A percentile compares a stretch with the other conserved stretches of the same genome.
phyloP scores from a whole-genome alignment of 73 alveolate genomes.

The Blepharisma japonicum region DNA sequence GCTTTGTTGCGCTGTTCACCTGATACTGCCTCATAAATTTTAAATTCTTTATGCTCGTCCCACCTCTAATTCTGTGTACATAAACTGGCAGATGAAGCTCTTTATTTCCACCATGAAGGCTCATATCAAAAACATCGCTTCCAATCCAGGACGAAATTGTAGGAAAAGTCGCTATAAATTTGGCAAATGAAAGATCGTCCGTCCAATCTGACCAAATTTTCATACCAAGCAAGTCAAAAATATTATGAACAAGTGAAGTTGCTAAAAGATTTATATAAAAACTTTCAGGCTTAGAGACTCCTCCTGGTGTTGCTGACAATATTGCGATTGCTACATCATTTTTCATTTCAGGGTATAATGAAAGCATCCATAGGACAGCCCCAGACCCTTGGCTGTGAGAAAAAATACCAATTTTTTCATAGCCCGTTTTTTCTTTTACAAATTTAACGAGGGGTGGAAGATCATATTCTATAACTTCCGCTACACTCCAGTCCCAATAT shows the following conservation, averaged over 20 bases:
- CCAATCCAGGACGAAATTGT: not conserved
- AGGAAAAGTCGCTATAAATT: not conserved
- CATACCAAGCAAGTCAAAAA: not conserved
- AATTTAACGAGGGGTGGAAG: conserved; percentile 63
- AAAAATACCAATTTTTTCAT: conserved; percentile 54
- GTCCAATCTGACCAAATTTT: conserved; percentile 2
- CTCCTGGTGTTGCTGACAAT: not conserved
- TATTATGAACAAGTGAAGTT: not conserved
- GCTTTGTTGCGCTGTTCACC: not conserved
- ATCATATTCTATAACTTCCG: conserved; percentile 72
- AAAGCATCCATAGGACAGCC: not conserved
- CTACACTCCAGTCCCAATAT: conserved; percentile 74
- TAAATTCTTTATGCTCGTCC: not conserved
- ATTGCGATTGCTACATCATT: not conserved
- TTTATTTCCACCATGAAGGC: not conserved
- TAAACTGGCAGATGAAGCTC: not conserved
- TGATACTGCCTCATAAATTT: not conserved
- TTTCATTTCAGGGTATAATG: not conserved
- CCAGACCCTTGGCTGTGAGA: conserved; percentile 84
- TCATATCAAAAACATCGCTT: not conserved
- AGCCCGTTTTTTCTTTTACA: conserved; percentile 43
- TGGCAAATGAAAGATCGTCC: not conserved
- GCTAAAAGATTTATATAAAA: not conserved
- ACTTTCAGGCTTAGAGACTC: not conserved
- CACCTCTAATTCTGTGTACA: conserved; percentile 4